A percentile compares a stretch with the other conserved stretches of the same genome.
Conservation (phyloP, 148 eudicot genomes). For the Pouteria glomerata region DNA sequence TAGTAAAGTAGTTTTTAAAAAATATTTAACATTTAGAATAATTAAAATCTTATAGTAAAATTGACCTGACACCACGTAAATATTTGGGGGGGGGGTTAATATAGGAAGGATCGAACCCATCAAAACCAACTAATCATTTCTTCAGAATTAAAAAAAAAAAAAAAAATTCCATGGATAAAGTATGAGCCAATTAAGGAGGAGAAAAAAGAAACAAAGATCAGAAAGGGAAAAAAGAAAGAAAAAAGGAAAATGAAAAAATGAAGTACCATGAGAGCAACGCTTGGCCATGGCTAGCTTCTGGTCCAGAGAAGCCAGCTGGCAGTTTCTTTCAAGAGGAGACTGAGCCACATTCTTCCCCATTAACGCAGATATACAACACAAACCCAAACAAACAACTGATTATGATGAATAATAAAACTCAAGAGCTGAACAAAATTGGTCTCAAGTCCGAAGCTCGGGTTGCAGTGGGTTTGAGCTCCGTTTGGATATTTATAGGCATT, state of each 20-base stretch:
- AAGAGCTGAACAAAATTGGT: neutral
- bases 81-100: no score
- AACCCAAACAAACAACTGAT: neutral
- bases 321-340: constrained; percentile 44
- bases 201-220: neutral
- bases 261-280: constrained; percentile 74
- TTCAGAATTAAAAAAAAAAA: no score
- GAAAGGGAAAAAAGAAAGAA: neutral
- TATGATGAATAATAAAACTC: neutral
- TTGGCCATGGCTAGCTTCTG: constrained; percentile 84
- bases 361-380: neutral
- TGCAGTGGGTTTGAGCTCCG: neutral
- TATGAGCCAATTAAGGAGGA: no score
- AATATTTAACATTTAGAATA: no score
- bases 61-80: no score
- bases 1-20: no score
- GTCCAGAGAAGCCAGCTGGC: constrained; percentile 49
- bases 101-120: no score
- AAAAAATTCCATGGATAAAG: no score
- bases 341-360: constrained; percentile 51
- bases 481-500: constrained; percentile 7
- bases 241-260: neutral
- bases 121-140: no score
- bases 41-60: no score
- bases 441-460: neutral